Conservation (phyloP, 2,329 filamentous ascomycete species). For the Monosporascus sp. region DNA sequence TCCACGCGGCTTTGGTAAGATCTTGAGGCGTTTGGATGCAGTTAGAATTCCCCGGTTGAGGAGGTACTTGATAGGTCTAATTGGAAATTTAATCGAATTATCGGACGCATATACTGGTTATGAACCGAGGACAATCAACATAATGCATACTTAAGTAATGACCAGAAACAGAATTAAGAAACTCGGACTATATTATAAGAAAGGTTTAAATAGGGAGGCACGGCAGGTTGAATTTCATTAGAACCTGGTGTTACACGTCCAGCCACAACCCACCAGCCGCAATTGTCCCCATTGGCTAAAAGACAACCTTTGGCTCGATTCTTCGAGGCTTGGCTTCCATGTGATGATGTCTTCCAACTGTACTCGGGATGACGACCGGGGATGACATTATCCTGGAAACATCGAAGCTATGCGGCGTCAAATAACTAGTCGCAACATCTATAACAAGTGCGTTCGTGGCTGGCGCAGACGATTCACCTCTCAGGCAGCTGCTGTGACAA, state of each 20-base stretch:
- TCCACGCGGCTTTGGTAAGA: too few relatives aligned
- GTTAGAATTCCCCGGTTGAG: too few relatives aligned
- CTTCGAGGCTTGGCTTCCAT: neutral
- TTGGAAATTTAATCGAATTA: too few relatives aligned
- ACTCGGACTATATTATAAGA: neutral
- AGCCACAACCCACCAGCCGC: neutral
- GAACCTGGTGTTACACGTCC: neutral
- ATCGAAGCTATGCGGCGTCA: constrained; percentile 16
- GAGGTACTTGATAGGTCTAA: too few relatives aligned
- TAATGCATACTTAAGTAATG: too few relatives aligned
- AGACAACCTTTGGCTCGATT: neutral
- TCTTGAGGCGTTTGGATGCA: too few relatives aligned
- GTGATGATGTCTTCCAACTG: neutral
- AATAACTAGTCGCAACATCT: constrained; percentile 5
- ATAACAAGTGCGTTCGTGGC: constrained; percentile 1
- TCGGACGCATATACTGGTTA: too few relatives aligned
- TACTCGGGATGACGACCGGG: too few relatives aligned
- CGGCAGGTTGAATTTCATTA: neutral
- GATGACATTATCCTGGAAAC: neutral
- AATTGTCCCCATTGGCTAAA: neutral
- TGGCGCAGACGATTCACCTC: constrained; percentile 5
- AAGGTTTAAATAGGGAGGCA: neutral
- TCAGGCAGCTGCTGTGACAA: constrained; percentile 7
- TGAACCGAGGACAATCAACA: too few relatives aligned
- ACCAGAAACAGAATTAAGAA: neutral